Percentiles rank a stretch among this genome's conserved stretches.
Evolutionary conservation across 495 filamentous ascomycete genomes (phyloP).

Genomic region (Penicillium canescens): DNA sequence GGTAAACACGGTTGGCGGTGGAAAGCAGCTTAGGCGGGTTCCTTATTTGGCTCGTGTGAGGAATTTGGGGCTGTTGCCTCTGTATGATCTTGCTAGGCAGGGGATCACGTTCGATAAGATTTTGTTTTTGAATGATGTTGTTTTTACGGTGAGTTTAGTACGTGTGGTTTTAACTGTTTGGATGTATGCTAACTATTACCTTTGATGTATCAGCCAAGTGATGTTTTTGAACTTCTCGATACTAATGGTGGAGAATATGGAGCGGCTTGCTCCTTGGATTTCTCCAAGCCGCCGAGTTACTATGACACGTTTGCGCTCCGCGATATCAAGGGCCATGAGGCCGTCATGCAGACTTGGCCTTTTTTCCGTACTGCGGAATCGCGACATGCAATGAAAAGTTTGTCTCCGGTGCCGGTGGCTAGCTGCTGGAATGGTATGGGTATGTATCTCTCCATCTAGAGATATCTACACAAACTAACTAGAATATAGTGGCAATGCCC

Average conservation of each 20-base stretch:
- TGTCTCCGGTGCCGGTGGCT: constrained; percentile 63
- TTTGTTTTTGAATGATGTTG: constrained; percentile 75
- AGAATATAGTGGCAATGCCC: constrained; percentile 51
- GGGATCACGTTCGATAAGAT: constrained; percentile 65
- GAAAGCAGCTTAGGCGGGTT: constrained; percentile 62
- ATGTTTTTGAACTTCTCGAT: constrained; percentile 67
- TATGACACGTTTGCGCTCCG: constrained; percentile 88
- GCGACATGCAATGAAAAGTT: constrained; percentile 53
- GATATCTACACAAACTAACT: constrained; percentile 1
- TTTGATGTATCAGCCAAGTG: constrained; percentile 43
- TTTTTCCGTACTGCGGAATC: constrained; percentile 69
- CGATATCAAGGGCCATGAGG: constrained; percentile 62
- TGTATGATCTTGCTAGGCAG: constrained; percentile 41
- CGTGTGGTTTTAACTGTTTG: neutral
- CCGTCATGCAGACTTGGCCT: constrained; percentile 68
- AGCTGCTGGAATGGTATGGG: constrained; percentile 87
- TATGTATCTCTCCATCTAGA: constrained; percentile 17
- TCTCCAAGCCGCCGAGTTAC: constrained; percentile 63
- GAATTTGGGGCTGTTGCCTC: constrained; percentile 54
- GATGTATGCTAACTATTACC: neutral
- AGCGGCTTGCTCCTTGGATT: constrained; percentile 82
- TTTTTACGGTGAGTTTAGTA: constrained; percentile 58
- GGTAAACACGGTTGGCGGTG: constrained; percentile 52
- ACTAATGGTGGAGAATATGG: constrained; percentile 75
- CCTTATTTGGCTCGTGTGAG: constrained; percentile 66